Conservation (phyloP, 192 early-diverging fungal species). For the Entomortierella parvispora region DNA sequence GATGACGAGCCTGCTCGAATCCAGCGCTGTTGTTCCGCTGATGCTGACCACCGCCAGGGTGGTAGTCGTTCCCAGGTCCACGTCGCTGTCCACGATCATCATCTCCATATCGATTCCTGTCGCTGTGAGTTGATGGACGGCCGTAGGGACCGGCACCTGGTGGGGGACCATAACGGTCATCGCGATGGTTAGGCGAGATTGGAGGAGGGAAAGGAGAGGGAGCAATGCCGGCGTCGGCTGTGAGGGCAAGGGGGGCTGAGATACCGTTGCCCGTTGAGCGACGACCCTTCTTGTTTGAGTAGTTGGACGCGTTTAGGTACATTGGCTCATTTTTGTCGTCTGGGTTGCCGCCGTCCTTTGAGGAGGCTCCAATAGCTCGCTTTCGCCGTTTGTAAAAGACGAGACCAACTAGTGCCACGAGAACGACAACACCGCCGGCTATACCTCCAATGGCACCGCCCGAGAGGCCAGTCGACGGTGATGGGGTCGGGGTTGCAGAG, state of each 20-base stretch:
- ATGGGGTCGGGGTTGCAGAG: constrained; percentile 8
- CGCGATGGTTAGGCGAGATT: neutral
- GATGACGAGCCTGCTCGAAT: no score
- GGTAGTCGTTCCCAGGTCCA: no score
- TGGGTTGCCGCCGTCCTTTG: neutral
- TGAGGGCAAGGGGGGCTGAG: constrained; percentile 30
- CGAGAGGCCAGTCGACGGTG: constrained; percentile 9
- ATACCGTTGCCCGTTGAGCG: constrained; percentile 11
- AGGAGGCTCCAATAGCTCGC: neutral
- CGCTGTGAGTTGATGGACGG: neutral
- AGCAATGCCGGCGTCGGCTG: neutral
- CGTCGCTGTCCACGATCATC: no score
- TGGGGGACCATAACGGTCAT: neutral
- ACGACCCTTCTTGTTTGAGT: constrained; percentile 16
- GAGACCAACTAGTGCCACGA: constrained; percentile 29
- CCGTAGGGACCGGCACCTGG: neutral
- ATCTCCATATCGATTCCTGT: no score
- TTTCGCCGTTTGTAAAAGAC: constrained; percentile 40
- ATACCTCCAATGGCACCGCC: constrained; percentile 41
- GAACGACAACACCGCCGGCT: constrained; percentile 20
- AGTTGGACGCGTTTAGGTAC: constrained; percentile 36
- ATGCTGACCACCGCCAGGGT: no score
- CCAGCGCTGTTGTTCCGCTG: neutral
- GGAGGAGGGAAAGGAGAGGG: constrained; percentile 4
- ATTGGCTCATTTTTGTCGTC: constrained; percentile 24